Evolutionary conservation across 352 stramenopile genomes (phyloP).

Genomic region (Paralagenidium karlingii): DNA sequence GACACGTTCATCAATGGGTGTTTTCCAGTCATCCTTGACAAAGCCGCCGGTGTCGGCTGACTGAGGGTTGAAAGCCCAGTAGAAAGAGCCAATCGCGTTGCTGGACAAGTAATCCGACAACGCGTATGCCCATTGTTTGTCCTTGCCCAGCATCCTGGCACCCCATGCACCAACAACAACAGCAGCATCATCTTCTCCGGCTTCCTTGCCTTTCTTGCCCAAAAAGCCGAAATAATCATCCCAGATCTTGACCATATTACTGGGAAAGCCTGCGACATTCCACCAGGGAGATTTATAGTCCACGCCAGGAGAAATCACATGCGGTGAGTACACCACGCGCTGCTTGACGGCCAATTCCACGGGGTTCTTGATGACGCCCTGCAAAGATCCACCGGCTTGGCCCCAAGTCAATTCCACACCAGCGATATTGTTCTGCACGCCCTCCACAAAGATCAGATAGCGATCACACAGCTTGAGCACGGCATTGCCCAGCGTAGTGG

Average conservation of each 20-base stretch:
- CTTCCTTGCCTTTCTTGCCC: too few species aligned
- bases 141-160: slow-evolving; percentile 39
- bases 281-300: slow-evolving; percentile 55
- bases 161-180: slow-evolving; percentile 59
- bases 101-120: slow-evolving; percentile 34
- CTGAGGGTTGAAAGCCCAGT: slow-evolving; percentile 70
- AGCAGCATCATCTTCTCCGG: too few species aligned
- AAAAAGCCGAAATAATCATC: slow-evolving; percentile 59
- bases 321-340: slow-evolving; percentile 49
- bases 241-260: slow-evolving; percentile 56
- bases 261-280: slow-evolving; percentile 35
- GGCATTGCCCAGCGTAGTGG: slow-evolving; percentile 50
- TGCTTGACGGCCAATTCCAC: slow-evolving; percentile 62
- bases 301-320: slow-evolving; percentile 47
- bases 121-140: slow-evolving; percentile 37
- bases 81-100: slow-evolving; percentile 54
- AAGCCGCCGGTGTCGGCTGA: slow-evolving; percentile 54
- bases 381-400: slow-evolving; percentile 42
- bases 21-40: slow-evolving; percentile 56
- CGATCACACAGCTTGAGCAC: slow-evolving; percentile 46
- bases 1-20: slow-evolving; percentile 40
- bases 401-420: slow-evolving; percentile 37
- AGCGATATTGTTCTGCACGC: slow-evolving; percentile 57
- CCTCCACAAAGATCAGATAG: slow-evolving; percentile 60
- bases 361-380: slow-evolving; percentile 40